A percentile compares a stretch with the other conserved stretches of the same genome.
phyloP scores from a whole-genome alignment of 805 yeast species.

The Spathaspora passalidarum region DNA sequence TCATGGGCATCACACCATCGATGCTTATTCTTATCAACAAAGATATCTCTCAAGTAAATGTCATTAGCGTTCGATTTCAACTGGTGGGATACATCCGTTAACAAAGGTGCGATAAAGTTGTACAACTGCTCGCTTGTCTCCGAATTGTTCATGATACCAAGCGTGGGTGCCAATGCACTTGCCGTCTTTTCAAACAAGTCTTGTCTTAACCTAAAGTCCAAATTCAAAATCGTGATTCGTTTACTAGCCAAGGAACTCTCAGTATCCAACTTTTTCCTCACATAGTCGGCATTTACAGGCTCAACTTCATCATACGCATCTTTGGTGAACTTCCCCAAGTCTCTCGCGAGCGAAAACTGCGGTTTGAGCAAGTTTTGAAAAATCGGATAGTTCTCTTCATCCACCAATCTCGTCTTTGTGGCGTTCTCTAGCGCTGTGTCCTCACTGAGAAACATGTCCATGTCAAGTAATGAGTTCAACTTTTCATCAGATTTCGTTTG shows the following conservation, averaged over 20 bases:
- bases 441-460: no score
- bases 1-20: conserved; percentile 13
- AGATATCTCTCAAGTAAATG: conserved; percentile 8
- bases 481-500: conserved; percentile 1
- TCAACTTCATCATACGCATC: conserved; percentile 3
- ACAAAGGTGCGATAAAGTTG: conserved; percentile 12
- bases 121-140: conserved; percentile 1
- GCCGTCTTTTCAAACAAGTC: conserved; percentile 14
- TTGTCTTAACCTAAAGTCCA: background rate
- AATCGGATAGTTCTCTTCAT: no score
- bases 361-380: no score
- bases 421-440: no score
- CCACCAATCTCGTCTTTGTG: no score
- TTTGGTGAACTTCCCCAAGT: conserved; percentile 9
- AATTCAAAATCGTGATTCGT: background rate
- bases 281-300: no score
- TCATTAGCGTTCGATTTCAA: conserved; percentile 11
- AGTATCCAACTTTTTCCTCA: no score
- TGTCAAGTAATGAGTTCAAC: no score
- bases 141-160: conserved; percentile 17
- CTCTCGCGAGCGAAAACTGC: no score
- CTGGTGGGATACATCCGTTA: conserved; percentile 12
- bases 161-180: conserved; percentile 19
- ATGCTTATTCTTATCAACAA: background rate
- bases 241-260: background rate